A percentile compares a stretch with the other conserved stretches of the same genome.
These are phyloP conservation scores for Musa beccarii DNA, from an alignment of 176 grass and related monocot species.

Conservation along the genomic window DNA sequence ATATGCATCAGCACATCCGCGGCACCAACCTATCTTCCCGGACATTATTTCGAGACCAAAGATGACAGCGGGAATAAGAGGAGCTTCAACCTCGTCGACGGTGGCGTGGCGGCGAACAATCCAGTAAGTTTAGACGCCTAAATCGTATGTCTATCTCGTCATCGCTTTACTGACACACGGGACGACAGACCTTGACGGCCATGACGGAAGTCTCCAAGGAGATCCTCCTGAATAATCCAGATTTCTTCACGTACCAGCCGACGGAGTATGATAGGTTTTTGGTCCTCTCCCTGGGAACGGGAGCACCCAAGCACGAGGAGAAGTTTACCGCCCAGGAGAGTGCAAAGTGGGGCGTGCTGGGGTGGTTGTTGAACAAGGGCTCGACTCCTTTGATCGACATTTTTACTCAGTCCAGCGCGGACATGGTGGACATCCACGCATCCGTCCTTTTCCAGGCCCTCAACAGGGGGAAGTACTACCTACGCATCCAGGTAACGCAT, in stretches of 20 bases:
- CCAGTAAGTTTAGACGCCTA: constrained; percentile 28
- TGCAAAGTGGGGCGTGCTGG: constrained; percentile 59
- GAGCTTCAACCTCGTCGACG: constrained; percentile 48
- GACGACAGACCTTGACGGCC: constrained; percentile 40
- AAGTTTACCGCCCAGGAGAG: constrained; percentile 37
- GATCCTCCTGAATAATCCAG: constrained; percentile 32
- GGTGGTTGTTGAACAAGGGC: constrained; percentile 46
- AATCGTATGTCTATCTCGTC: background rate
- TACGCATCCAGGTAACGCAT: constrained; percentile 51
- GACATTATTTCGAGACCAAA: constrained; percentile 27
- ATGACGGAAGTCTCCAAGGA: constrained; percentile 42
- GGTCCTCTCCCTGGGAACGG: constrained; percentile 64
- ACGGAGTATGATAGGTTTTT: constrained; percentile 52
- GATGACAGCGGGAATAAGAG: background rate
- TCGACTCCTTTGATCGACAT: constrained; percentile 49
- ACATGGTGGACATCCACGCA: constrained; percentile 77
- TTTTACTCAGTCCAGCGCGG: constrained; percentile 47
- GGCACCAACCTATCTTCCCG: constrained; percentile 54
- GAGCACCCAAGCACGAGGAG: constrained; percentile 23
- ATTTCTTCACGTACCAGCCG: constrained; percentile 34
- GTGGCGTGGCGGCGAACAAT: constrained; percentile 59
- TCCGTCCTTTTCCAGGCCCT: constrained; percentile 37
- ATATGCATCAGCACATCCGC: constrained; percentile 69
- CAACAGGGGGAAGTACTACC: constrained; percentile 20
- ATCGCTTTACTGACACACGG: too few species aligned